These are phyloP conservation scores for Yamadazyma epiphylla DNA, from an alignment of 1,139 yeast genomes.

Conservation along the genomic window DNA sequence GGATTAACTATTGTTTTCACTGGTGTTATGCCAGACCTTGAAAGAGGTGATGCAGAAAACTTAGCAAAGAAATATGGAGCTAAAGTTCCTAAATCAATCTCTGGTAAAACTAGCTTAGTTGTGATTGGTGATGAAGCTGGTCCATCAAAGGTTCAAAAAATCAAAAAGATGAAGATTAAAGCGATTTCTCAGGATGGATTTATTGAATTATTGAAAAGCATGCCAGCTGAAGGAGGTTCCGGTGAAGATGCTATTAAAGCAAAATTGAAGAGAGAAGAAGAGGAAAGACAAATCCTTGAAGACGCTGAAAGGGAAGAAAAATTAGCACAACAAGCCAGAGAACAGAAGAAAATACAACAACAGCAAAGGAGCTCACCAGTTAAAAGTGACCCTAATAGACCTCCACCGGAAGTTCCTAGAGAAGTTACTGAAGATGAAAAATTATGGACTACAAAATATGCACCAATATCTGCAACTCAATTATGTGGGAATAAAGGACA, in stretches of 20 bases:
- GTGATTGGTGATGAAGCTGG: conserved; percentile 97
- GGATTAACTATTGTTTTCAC: conserved; percentile 94
- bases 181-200: conserved; percentile 89
- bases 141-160: conserved; percentile 85
- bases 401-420: conserved; percentile 17
- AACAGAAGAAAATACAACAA: conserved; percentile 12
- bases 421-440: conserved; percentile 48
- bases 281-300: conserved; percentile 56
- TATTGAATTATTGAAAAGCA: conserved; percentile 59
- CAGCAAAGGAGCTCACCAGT: conserved; percentile 33
- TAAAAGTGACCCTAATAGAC: conserved; percentile 4
- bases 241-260: conserved; percentile 77
- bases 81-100: conserved; percentile 83
- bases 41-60: conserved; percentile 71
- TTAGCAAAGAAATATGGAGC: conserved; percentile 89
- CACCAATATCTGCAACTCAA: conserved; percentile 72
- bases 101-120: conserved; percentile 81
- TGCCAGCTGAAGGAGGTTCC: conserved; percentile 93
- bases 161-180: conserved; percentile 67
- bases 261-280: conserved; percentile 61
- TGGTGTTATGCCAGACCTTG: conserved; percentile 77
- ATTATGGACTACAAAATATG: conserved; percentile 91
- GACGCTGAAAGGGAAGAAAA: conserved; percentile 28
- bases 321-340: conserved; percentile 14
- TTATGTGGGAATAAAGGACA: conserved; percentile 89